A percentile compares a stretch with the other conserved stretches of the same genome.
Conservation (phyloP, 345 rosid species). For the Eucalyptus guilfoylei region DNA sequence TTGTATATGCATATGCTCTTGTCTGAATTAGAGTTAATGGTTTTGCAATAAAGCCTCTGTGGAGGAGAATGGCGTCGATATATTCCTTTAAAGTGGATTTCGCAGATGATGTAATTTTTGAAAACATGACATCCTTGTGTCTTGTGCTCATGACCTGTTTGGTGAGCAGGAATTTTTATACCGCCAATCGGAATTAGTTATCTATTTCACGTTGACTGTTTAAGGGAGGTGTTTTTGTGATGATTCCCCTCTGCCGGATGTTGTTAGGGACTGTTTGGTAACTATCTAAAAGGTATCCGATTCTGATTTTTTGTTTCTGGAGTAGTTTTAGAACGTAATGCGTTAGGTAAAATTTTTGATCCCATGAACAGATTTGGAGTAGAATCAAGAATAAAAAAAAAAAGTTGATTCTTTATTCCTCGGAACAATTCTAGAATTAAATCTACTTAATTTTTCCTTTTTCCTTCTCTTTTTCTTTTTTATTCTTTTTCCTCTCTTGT, state of each 20-base stretch:
- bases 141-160: neutral
- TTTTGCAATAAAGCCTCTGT: neutral
- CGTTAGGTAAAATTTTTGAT: too few species aligned
- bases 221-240: neutral
- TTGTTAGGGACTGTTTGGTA: neutral
- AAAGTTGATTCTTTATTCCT: too few species aligned
- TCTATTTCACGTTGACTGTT: neutral
- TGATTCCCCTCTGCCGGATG: neutral
- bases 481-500: too few species aligned
- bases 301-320: too few species aligned
- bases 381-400: too few species aligned
- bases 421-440: too few species aligned
- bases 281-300: too few species aligned
- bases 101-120: neutral
- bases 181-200: too few species aligned
- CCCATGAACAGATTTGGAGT: too few species aligned
- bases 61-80: neutral
- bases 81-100: neutral
- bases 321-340: too few species aligned
- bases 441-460: too few species aligned
- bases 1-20: neutral
- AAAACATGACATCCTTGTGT: neutral
- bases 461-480: too few species aligned
- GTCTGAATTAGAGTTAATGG: neutral
- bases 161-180: neutral